Evolutionary conservation across 2,329 filamentous ascomycete genomes (phyloP).

Genomic region (Cladosporium velox): DNA sequence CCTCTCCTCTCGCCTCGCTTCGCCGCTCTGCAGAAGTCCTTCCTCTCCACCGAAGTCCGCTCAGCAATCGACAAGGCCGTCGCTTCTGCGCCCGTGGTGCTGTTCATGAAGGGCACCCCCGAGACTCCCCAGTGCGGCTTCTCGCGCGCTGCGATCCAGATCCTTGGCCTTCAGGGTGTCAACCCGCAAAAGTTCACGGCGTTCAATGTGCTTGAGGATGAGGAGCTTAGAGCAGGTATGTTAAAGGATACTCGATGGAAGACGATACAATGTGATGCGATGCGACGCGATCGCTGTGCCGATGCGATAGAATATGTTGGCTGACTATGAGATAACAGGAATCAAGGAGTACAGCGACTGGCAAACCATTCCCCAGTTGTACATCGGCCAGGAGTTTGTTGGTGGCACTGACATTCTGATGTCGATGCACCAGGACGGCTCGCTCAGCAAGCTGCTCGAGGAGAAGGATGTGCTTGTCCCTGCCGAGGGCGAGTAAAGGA

Average conservation of each 20-base stretch:
- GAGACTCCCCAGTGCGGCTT: conserved; percentile 96
- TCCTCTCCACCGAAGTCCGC: conserved; percentile 77
- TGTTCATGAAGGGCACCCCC: conserved; percentile 99
- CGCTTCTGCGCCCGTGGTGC: conserved; percentile 81
- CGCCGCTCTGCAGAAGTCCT: conserved; percentile 57
- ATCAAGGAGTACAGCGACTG: conserved; percentile 99
- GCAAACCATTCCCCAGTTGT: conserved; percentile 97
- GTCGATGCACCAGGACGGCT: conserved; percentile 95
- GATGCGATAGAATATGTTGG: neutral
- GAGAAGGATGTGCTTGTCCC: conserved; percentile 83
- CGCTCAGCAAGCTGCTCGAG: conserved; percentile 86
- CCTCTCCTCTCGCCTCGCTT: conserved; percentile 47
- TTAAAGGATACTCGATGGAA: conserved; percentile 16
- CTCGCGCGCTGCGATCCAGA: conserved; percentile 91
- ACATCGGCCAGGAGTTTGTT: conserved; percentile 92
- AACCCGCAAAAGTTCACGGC: conserved; percentile 96
- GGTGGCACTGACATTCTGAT: conserved; percentile 97
- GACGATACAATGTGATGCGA: neutral
- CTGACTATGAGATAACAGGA: conserved; percentile 54
- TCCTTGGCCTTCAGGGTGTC: conserved; percentile 90
- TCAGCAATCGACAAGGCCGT: conserved; percentile 90
- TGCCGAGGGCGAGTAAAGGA: conserved; percentile 47
- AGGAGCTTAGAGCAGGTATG: conserved; percentile 78
- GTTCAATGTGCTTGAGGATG: conserved; percentile 93
- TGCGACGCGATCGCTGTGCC: neutral